These are phyloP conservation scores for Leishmania gerbilli DNA, from an alignment of 208 protist species.

Conservation along the genomic window DNA sequence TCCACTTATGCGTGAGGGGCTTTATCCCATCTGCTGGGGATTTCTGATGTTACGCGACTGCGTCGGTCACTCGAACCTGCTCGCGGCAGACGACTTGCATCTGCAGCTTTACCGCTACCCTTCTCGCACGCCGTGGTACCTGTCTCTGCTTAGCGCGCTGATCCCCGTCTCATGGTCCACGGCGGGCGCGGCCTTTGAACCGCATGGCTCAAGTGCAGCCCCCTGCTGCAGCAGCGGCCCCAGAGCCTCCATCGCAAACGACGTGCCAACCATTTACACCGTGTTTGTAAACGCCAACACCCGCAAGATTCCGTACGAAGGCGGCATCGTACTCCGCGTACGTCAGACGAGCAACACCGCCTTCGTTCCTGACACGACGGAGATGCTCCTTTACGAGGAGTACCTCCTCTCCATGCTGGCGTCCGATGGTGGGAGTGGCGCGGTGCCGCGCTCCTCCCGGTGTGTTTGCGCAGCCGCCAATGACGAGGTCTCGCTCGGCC, in stretches of 20 bases:
- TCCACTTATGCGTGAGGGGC: constrained; percentile 36
- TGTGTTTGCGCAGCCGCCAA: neutral
- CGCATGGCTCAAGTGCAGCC: constrained; percentile 10
- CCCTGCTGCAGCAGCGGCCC: neutral
- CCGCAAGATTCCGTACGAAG: constrained; percentile 66
- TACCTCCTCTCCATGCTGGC: constrained; percentile 59
- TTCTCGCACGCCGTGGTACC: constrained; percentile 53
- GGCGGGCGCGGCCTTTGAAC: constrained; percentile 24
- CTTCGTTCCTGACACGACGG: constrained; percentile 36
- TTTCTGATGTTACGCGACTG: constrained; percentile 71
- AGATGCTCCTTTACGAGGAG: constrained; percentile 66
- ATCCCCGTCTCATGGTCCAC: constrained; percentile 40
- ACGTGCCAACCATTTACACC: constrained; percentile 44
- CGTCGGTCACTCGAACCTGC: constrained; percentile 40
- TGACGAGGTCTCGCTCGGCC: neutral
- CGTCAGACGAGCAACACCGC: constrained; percentile 15
- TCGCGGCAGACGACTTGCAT: constrained; percentile 35
- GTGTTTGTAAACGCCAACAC: constrained; percentile 48
- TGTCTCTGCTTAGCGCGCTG: constrained; percentile 43
- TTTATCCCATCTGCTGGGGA: constrained; percentile 85
- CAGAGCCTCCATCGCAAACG: neutral
- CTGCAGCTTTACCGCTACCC: constrained; percentile 84
- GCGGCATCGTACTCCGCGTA: constrained; percentile 36
- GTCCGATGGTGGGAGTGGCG: constrained; percentile 31
- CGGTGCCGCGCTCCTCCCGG: constrained; percentile 28